phyloP scores from a whole-genome alignment of 768 basidiomycete species.

The Hemileccinum rubropunctum region DNA sequence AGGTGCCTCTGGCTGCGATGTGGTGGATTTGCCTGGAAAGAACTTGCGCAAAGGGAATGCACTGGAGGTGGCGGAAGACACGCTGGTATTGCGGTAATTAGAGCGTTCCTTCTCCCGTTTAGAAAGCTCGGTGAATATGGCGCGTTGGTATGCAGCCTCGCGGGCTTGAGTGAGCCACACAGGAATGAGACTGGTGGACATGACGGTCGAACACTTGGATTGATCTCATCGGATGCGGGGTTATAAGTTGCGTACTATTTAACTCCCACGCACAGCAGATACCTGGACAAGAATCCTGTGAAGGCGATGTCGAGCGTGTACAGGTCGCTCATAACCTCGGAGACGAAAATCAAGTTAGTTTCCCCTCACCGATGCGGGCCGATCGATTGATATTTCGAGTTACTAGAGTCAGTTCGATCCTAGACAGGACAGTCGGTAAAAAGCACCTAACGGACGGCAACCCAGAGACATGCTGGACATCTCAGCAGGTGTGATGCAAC shows the following conservation, averaged over 20 bases:
- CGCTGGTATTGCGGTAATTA: constrained; percentile 26
- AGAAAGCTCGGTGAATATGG: constrained; percentile 35
- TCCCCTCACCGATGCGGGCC: constrained; percentile 30
- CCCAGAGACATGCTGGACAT: constrained; percentile 84
- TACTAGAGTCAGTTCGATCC: constrained; percentile 72
- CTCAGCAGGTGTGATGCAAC: constrained; percentile 56
- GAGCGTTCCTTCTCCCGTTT: constrained; percentile 38
- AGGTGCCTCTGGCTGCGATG: constrained; percentile 8
- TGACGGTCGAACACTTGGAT: neutral
- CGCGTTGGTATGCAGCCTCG: constrained; percentile 13
- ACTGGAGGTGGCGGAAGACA: constrained; percentile 9
- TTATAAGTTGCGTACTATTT: neutral
- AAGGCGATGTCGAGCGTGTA: constrained; percentile 21
- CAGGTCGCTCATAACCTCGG: constrained; percentile 20
- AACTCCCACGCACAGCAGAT: constrained; percentile 20
- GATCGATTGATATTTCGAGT: constrained; percentile 6
- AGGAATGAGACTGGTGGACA: constrained; percentile 12
- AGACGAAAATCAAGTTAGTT: constrained; percentile 36
- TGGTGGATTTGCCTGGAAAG: constrained; percentile 2
- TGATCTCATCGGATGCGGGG: neutral
- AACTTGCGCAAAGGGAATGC: constrained; percentile 4
- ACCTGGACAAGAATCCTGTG: constrained; percentile 1
- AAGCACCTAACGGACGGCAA: constrained; percentile 66
- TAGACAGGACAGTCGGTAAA: constrained; percentile 72
- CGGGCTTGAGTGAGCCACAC: constrained; percentile 16